These are phyloP conservation scores for Colletotrichum tamarilloi DNA, from an alignment of 2,329 filamentous ascomycete species.

Conservation along the genomic window DNA sequence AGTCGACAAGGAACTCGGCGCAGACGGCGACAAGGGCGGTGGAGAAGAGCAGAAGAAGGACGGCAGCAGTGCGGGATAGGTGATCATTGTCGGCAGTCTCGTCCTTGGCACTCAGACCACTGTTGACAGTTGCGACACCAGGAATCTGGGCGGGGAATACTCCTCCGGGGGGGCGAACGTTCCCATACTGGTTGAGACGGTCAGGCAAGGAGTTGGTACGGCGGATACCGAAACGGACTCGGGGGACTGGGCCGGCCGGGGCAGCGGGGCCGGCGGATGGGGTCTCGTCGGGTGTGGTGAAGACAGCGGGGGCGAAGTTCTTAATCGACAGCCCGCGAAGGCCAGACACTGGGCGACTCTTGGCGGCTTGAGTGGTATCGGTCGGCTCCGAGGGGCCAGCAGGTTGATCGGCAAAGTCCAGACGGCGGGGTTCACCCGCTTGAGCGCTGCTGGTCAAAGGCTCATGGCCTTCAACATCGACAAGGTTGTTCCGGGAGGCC, in stretches of 20 bases:
- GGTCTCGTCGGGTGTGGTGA: slow-evolving; percentile 52
- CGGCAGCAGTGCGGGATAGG: slow-evolving; percentile 65
- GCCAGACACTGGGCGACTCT: slow-evolving; percentile 59
- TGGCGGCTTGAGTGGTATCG: slow-evolving; percentile 36
- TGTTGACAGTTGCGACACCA: slow-evolving; percentile 46
- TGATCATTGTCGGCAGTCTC: slow-evolving; percentile 52
- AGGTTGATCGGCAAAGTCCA: slow-evolving; percentile 65
- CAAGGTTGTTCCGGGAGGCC: slow-evolving; percentile 52
- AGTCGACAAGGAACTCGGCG: slow-evolving; percentile 77
- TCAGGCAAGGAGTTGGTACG: slow-evolving; percentile 81
- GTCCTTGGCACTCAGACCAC: slow-evolving; percentile 40
- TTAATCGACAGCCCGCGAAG: slow-evolving; percentile 73
- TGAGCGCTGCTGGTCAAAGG: slow-evolving; percentile 44
- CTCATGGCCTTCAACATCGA: slow-evolving; percentile 40
- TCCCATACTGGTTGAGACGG: slow-evolving; percentile 62
- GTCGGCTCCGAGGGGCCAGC: slow-evolving; percentile 44
- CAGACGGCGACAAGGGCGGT: slow-evolving; percentile 75
- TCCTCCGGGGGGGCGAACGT: slow-evolving; percentile 59
- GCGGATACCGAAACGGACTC: slow-evolving; percentile 73
- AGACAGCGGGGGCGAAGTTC: slow-evolving; percentile 78
- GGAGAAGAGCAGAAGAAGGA: slow-evolving; percentile 71
- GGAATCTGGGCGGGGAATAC: slow-evolving; percentile 62
- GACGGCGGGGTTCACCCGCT: slow-evolving; percentile 61
- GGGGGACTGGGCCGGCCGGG: slow-evolving; percentile 60
- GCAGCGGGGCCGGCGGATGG: slow-evolving; percentile 4